phyloP scores from a whole-genome alignment of 2,329 filamentous ascomycete genomes.

The Tolypocladium album region DNA sequence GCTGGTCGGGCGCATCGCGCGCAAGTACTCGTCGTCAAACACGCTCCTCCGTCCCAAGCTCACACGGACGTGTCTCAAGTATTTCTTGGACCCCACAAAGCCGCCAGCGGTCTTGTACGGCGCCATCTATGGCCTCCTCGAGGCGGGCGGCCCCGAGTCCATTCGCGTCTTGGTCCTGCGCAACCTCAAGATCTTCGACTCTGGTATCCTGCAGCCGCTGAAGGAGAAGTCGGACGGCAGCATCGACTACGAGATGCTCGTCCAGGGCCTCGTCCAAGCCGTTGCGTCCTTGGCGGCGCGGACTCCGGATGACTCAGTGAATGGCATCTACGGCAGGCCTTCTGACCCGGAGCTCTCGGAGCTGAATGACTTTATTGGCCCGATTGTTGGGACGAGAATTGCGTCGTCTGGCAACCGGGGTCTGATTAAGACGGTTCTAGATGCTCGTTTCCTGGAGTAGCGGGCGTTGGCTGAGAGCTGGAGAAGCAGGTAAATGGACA shows the following conservation, averaged over 20 bases:
- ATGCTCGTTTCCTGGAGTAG: constrained; percentile 40
- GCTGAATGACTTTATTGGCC: constrained; percentile 43
- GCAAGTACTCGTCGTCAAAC: constrained; percentile 72
- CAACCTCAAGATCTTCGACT: constrained; percentile 44
- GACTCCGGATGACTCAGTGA: constrained; percentile 17
- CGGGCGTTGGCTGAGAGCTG: not conserved
- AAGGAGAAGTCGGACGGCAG: constrained; percentile 37
- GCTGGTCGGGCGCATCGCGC: constrained; percentile 67
- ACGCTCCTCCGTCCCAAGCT: constrained; percentile 78
- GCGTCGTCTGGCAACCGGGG: constrained; percentile 31
- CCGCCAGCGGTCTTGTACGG: constrained; percentile 81
- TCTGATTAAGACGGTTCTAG: constrained; percentile 40
- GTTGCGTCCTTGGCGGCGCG: constrained; percentile 32
- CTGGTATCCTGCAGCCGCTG: constrained; percentile 40
- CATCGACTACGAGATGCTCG: constrained; percentile 44
- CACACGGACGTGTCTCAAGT: constrained; percentile 85
- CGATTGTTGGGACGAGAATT: constrained; percentile 40
- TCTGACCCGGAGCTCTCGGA: constrained; percentile 29
- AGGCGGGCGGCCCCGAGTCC: constrained; percentile 58
- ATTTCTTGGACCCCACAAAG: constrained; percentile 78
- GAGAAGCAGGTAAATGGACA: not conserved
- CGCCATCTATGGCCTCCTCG: constrained; percentile 68
- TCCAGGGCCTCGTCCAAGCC: constrained; percentile 45
- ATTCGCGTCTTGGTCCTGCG: constrained; percentile 45
- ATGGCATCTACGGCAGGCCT: constrained; percentile 28